Percentiles rank a stretch among this genome's conserved stretches.
Evolutionary conservation across 2,329 filamentous ascomycete genomes (phyloP).

Genomic region (Thielaviopsis populi): DNA sequence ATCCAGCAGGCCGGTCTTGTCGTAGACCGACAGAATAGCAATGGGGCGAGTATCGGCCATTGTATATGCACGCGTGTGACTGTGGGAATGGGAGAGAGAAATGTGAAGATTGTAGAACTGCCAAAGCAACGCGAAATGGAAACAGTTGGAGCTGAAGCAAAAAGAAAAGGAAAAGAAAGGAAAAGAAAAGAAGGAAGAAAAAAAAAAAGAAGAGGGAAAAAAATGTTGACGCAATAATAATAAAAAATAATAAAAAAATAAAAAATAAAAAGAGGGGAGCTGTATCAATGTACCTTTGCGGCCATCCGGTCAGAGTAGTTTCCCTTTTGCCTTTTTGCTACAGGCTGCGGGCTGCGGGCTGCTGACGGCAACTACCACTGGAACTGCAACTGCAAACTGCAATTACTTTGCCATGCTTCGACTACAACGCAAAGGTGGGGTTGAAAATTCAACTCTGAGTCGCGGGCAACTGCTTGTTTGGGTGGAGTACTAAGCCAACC

Average conservation of each 20-base stretch:
- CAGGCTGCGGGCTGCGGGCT: not conserved
- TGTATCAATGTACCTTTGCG: not conserved
- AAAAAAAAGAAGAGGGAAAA: not conserved
- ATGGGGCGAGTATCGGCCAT: conserved; percentile 38
- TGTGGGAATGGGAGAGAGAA: not conserved
- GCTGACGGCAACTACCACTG: conserved; percentile 2
- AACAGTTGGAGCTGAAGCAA: conserved; percentile 13
- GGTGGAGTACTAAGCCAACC: not conserved
- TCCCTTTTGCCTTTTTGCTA: not conserved
- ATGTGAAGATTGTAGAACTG: conserved; percentile 7
- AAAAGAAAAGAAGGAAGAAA: not conserved
- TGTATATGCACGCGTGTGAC: conserved; percentile 17
- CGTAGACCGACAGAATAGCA: conserved; percentile 94
- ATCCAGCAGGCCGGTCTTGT: conserved; percentile 93
- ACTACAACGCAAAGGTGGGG: conserved; percentile 13
- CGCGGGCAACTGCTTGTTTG: not conserved
- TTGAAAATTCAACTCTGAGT: conserved; percentile 11
- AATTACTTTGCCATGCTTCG: not conserved
- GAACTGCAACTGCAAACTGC: too few species aligned
- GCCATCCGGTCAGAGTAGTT: not conserved
- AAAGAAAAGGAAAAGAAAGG: not conserved
- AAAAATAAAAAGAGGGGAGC: not conserved
- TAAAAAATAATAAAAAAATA: too few species aligned
- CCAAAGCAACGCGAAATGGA: conserved; percentile 9
- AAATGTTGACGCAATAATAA: not conserved